Evolutionary conservation across 306 rosid species (phyloP).

Genomic region (Luffa aegyptiaca): DNA sequence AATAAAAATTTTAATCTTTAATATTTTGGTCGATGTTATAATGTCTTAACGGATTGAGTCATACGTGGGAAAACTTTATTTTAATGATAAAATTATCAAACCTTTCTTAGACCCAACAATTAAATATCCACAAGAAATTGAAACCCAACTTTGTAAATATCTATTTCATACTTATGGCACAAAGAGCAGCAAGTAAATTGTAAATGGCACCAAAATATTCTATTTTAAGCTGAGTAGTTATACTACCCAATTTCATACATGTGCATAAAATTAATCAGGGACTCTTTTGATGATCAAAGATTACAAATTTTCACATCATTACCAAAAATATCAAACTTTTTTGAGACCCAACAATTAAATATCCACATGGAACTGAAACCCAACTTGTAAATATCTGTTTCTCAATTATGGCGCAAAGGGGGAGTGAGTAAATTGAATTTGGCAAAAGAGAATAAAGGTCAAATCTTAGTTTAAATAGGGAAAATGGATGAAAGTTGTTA

Average conservation of each 20-base stretch:
- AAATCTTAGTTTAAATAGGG: background rate
- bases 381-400: background rate
- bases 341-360: background rate
- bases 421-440: background rate
- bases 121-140: background rate
- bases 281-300: background rate
- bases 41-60: too few relatives aligned
- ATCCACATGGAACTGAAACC: background rate
- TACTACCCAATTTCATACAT: background rate
- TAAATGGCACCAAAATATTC: background rate
- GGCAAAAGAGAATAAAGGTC: conserved; percentile 5
- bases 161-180: background rate
- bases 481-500: background rate
- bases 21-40: too few relatives aligned
- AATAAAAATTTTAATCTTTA: too few relatives aligned
- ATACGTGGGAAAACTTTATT: too few relatives aligned
- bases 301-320: background rate
- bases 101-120: background rate
- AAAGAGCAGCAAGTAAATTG: background rate
- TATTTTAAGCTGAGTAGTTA: background rate
- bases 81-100: background rate
- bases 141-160: background rate
- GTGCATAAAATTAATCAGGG: background rate
- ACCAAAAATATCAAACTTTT: background rate
- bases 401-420: background rate